Base-by-base conservation (phyloP, 306 rosid genomes). In the Begonia loranthoides region DNA sequence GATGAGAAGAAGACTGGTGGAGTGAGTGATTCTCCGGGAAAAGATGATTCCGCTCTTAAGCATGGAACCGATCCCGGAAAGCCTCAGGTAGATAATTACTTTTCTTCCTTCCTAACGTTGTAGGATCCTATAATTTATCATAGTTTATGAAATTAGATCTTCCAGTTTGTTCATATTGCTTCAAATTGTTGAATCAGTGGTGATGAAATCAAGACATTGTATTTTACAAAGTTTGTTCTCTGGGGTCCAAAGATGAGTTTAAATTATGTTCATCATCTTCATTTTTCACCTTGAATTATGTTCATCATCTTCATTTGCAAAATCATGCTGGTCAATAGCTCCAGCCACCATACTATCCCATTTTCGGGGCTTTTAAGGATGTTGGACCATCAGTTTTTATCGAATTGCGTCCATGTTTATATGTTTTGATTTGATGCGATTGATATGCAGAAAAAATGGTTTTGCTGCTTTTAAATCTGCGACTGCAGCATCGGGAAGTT, bases 1-100 rank as follows among this genome's bases (percentile, higher is more conserved):
- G 75, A 73, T 45, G 79, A 69, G 56, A 73, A 73, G 75, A 73
- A 73, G 10, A 56, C 67, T 3, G 22, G 19, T 51, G 59, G 19
- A 41, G 59, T 55, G 16, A 4, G 41, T 8, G 28, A 22, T 56
- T 41, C 36, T 33, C 8, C 63, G 45, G 9, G 66, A 41, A 58
- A 36, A 66, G 56, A 56, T 41, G 51, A 49, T 28, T 7, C 36
- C 36, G 3, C 36, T 28, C 36, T 28, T 28, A 28, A 28, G 36
- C 36, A 28, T 8, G 36, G 36, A 28, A 28, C 36, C 4, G 36
- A 8, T 28, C 36, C 5, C 36, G 36, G 36, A 28, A 28, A 28
- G 36, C 36, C 9, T 28, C 36, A 28, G 36, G 36, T 28, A 21
- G 57, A 67, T 12, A 50, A 41, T 21, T 24, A 45, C 41, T 51